phyloP scores from a whole-genome alignment of 2,329 filamentous ascomycete species.

The Thelonectria discophora region DNA sequence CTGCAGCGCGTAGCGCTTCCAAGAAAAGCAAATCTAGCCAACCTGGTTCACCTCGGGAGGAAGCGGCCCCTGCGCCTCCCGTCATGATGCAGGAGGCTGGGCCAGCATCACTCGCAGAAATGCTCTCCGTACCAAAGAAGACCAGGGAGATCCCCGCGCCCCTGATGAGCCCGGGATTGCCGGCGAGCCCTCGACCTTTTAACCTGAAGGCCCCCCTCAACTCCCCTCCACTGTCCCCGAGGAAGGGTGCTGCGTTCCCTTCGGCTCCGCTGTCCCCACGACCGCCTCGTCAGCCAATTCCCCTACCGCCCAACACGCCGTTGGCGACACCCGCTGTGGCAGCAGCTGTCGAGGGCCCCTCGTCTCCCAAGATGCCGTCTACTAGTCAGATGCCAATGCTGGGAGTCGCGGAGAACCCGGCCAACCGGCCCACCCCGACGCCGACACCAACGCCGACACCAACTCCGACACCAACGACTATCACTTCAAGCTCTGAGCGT shows the following conservation, averaged over 20 bases:
- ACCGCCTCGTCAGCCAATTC: constrained; percentile 76
- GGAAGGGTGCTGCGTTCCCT: constrained; percentile 53
- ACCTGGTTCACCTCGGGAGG: constrained; percentile 40
- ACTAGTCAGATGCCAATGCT: constrained; percentile 19
- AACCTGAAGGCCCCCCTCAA: constrained; percentile 61
- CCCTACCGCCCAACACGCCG: constrained; percentile 75
- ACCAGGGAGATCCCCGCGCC: constrained; percentile 50
- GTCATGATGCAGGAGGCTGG: constrained; percentile 50
- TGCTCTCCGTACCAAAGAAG: constrained; percentile 53
- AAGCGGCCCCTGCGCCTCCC: constrained; percentile 47
- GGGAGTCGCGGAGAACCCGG: constrained; percentile 29
- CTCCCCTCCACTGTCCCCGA: constrained; percentile 76
- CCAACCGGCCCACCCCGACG: constrained; percentile 48
- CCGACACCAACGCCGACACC: background rate
- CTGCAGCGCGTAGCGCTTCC: constrained; percentile 75
- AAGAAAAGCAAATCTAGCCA: constrained; percentile 70
- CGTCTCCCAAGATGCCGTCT: constrained; percentile 23
- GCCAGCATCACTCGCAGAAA: constrained; percentile 61
- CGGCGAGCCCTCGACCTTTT: constrained; percentile 66
- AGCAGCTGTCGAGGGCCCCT: constrained; percentile 25
- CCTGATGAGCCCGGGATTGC: constrained; percentile 68
- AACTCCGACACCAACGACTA: constrained; percentile 43
- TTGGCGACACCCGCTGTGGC: constrained; percentile 60
- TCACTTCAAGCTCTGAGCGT: constrained; percentile 43
- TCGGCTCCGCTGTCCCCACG: constrained; percentile 74